Evolutionary conservation across 2,329 filamentous ascomycete species (phyloP).

Genomic region (Hymenoscyphus scutula): DNA sequence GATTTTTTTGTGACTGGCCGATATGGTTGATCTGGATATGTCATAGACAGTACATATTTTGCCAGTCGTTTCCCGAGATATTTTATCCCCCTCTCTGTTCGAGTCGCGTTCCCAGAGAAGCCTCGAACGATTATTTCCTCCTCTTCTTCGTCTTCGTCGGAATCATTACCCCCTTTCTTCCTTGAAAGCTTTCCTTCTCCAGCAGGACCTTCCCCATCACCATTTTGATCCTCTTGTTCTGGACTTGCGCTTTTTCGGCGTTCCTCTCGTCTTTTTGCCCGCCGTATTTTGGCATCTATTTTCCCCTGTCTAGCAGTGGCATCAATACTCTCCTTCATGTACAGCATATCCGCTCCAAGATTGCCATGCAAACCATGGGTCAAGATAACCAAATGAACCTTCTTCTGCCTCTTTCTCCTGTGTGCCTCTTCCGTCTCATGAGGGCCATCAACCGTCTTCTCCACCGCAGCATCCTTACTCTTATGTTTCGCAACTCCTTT

Average conservation of each 20-base stretch:
- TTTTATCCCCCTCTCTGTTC: conserved; percentile 93
- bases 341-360: conserved; percentile 93
- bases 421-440: conserved; percentile 25
- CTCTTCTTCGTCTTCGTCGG: conserved; percentile 54
- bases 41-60: conserved; percentile 84
- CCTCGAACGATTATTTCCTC: conserved; percentile 87
- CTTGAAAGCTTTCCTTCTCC: conserved; percentile 4
- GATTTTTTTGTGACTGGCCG: conserved; percentile 59
- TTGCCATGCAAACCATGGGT: conserved; percentile 97
- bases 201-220: conserved; percentile 24
- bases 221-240: conserved; percentile 17
- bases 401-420: conserved; percentile 60
- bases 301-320: conserved; percentile 72
- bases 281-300: conserved; percentile 62
- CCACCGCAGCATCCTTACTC: conserved; percentile 26
- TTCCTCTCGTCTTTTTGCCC: conserved; percentile 47
- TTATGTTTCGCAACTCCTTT: conserved; percentile 28
- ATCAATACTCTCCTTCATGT: conserved; percentile 95
- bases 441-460: conserved; percentile 24
- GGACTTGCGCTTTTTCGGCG: not conserved
- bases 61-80: conserved; percentile 93
- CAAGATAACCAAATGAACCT: conserved; percentile 84
- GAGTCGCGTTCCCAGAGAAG: conserved; percentile 84
- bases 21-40: conserved; percentile 91
- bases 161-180: conserved; percentile 23